These are phyloP conservation scores for Suillus spraguei DNA, from an alignment of 768 basidiomycete genomes.

Conservation along the genomic window DNA sequence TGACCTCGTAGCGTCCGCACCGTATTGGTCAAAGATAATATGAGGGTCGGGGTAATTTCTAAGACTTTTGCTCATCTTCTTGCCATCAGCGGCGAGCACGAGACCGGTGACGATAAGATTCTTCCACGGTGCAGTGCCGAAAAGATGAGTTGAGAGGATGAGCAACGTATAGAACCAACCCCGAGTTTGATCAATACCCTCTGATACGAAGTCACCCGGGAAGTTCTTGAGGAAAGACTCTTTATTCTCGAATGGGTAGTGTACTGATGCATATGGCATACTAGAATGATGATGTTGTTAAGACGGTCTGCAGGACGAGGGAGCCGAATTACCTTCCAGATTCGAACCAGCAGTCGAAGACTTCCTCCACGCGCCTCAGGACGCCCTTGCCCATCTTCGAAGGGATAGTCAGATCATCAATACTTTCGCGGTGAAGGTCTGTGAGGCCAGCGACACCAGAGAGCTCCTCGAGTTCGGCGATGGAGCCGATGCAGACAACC, in stretches of 20 bases:
- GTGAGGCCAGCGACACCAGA: slow-evolving; percentile 84
- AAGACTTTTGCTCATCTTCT: slow-evolving; percentile 99
- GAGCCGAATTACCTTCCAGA: slow-evolving; percentile 78
- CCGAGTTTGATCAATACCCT: slow-evolving; percentile 98
- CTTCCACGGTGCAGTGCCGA: slow-evolving; percentile 94
- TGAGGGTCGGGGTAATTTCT: slow-evolving; percentile 98
- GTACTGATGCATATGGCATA: slow-evolving; percentile 97
- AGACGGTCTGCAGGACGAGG: not conserved
- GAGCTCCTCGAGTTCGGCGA: slow-evolving; percentile 82
- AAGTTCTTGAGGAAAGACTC: slow-evolving; percentile 81
- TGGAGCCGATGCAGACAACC: slow-evolving; percentile 86
- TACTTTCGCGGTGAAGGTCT: slow-evolving; percentile 92
- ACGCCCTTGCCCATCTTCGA: slow-evolving; percentile 85
- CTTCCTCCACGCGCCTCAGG: slow-evolving; percentile 91
- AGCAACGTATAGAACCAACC: slow-evolving; percentile 99
- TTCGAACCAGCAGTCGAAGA: slow-evolving; percentile 99
- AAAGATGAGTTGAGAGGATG: slow-evolving; percentile 94
- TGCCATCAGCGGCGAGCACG: slow-evolving; percentile 94
- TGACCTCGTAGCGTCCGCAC: slow-evolving; percentile 93
- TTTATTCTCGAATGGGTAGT: slow-evolving; percentile 98
- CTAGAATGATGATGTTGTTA: slow-evolving; percentile 41
- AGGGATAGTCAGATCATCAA: slow-evolving; percentile 96
- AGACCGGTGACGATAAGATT: slow-evolving; percentile 96
- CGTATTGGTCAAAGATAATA: slow-evolving; percentile 85
- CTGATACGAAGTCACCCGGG: slow-evolving; percentile 96